These are phyloP conservation scores for Macaranga tanarius DNA, from an alignment of 441 rosid species.

Conservation along the genomic window DNA sequence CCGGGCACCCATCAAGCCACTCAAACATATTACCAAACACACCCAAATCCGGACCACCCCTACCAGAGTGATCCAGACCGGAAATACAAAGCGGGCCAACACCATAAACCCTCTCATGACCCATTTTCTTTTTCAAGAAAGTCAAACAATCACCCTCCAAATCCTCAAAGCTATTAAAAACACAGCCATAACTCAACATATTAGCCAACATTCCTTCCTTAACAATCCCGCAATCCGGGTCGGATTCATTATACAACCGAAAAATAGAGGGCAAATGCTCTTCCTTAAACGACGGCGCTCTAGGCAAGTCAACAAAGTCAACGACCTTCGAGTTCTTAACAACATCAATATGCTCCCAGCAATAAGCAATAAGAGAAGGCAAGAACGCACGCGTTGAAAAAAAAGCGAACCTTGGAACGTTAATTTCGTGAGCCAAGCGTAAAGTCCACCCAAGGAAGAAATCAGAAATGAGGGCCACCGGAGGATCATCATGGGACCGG, in stretches of 20 bases:
- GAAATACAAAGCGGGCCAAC: conserved; percentile 41
- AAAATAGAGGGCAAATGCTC: conserved; percentile 38
- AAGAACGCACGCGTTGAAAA: conserved; percentile 40
- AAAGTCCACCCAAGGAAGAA: conserved; percentile 68
- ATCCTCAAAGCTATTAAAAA: conserved; percentile 41
- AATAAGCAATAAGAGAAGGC: conserved; percentile 19
- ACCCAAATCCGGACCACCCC: conserved; percentile 20
- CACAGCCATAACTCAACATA: conserved; percentile 37
- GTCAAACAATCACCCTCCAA: conserved; percentile 40
- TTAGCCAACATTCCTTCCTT: conserved; percentile 25
- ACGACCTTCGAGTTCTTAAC: neutral
- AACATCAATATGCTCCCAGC: conserved; percentile 31
- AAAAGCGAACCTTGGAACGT: conserved; percentile 44
- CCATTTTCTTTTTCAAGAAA: conserved; percentile 25
- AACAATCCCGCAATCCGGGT: conserved; percentile 28
- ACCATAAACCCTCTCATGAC: conserved; percentile 34
- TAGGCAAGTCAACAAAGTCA: conserved; percentile 19
- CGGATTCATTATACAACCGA: conserved; percentile 21
- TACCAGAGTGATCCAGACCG: neutral
- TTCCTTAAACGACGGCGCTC: conserved; percentile 32
- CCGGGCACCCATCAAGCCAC: conserved; percentile 47
- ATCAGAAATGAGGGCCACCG: conserved; percentile 52
- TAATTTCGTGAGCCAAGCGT: conserved; percentile 34
- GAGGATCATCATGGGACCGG: conserved; percentile 40
- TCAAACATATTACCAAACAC: conserved; percentile 13